Evolutionary conservation across 192 early-diverging fungal species (phyloP).

Genomic region (Phycomyces nitens): DNA sequence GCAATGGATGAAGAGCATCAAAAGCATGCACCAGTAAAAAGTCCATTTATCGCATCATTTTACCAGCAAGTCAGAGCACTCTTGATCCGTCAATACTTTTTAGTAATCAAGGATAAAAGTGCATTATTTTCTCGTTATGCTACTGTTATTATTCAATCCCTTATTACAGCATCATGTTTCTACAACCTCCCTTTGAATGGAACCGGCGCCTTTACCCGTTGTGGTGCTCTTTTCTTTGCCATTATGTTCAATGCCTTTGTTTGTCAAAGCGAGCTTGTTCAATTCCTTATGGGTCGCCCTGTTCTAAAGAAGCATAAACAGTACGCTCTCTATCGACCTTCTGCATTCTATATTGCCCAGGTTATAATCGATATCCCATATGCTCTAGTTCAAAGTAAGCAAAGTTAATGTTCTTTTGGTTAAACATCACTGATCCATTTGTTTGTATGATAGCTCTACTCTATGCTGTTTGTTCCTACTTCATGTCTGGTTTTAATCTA

Average conservation of each 20-base stretch:
- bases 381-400: conserved; percentile 20
- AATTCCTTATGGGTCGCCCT: conserved; percentile 65
- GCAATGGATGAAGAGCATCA: conserved; percentile 56
- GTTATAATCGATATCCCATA: conserved; percentile 52
- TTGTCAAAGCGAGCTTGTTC: conserved; percentile 66
- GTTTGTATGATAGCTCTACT: conserved; percentile 52
- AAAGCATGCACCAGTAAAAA: conserved; percentile 42
- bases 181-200: conserved; percentile 52
- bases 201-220: conserved; percentile 73
- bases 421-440: conserved; percentile 3
- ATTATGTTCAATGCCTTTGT: conserved; percentile 50
- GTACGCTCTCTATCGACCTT: conserved; percentile 64
- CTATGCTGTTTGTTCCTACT: conserved; percentile 56
- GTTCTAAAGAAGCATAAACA: conserved; percentile 78
- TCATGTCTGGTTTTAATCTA: conserved; percentile 56
- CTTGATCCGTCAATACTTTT: conserved; percentile 60
- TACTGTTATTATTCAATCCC: conserved; percentile 57
- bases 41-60: conserved; percentile 66
- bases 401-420: neutral
- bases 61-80: conserved; percentile 57
- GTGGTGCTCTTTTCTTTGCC: conserved; percentile 76
- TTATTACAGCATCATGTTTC: conserved; percentile 72
- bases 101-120: conserved; percentile 52
- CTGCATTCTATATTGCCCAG: conserved; percentile 54
- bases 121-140: conserved; percentile 51